Evolutionary conservation across 164 flowering plant species (phyloP), one percentile per base, ranked within the genome.

Genomic region (Liquidambar formosana): DNA sequence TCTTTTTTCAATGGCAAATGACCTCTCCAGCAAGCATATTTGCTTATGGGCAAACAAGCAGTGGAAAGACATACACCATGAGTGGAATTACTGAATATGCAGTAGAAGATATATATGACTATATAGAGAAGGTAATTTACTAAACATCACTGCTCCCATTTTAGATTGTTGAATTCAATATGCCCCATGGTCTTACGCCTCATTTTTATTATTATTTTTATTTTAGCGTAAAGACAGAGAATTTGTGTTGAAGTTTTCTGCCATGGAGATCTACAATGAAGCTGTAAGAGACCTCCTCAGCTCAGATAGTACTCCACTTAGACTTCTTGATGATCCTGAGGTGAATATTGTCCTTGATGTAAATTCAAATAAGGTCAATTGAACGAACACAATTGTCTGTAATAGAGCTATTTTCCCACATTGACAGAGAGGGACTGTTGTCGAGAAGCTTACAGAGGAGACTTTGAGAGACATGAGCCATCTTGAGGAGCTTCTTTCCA

Each of bases 11-110:
- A 47, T 52, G 3, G 44, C 23, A 22, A 58, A 33, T 33, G 18
- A 53, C 63, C 27, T 64, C 22, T 77, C 22, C 90, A 95, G 99
- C 99, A 6, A 90, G 82, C 69, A 77, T 95, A 63, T 95, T 95
- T 75, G 97, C 99, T 8, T 95, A 95, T 77, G 99, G 99, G 38
- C 99, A 93, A 77, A 95, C 99, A 61, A 91, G 97, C 84, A 95
- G 99, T 67, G 99, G 99, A 60, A 95, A 95, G 79, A 95, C 99
- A 51, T 93, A 85, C 83, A 95, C 99, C 18, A 95, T 95, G 97
- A 66, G 70, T 69, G 99, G 99, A 49, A 80, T 95, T 44, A 91
- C 97, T 9, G 88, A 90, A 65, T 77, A 70, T 70, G 79, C 97
- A 12, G 71, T 95, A 1, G 81, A 82, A 38, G 99, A 95, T 77